Evolutionary conservation across 805 yeast genomes (phyloP).

Genomic region (Wickerhamiella azymoides): DNA sequence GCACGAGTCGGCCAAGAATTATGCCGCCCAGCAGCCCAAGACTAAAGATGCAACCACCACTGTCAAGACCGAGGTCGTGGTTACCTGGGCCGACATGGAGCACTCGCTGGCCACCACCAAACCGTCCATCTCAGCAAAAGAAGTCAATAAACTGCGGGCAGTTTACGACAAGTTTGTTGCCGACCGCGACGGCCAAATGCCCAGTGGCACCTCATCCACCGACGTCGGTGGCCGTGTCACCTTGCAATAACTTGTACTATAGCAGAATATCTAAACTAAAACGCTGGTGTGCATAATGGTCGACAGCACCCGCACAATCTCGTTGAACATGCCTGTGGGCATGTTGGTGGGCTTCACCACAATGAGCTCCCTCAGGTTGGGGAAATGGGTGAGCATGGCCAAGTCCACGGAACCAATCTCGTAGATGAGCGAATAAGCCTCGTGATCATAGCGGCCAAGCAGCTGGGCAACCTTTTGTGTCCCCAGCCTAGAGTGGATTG

Average conservation of each 20-base stretch:
- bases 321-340: background rate
- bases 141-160: conserved; percentile 42
- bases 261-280: background rate
- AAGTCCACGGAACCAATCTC: background rate
- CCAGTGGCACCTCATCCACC: conserved; percentile 64
- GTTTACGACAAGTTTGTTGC: conserved; percentile 63
- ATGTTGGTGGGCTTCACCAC: background rate
- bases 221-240: conserved; percentile 80
- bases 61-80: conserved; percentile 27
- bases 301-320: background rate
- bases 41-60: background rate
- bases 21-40: conserved; percentile 3
- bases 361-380: background rate
- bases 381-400: background rate
- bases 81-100: conserved; percentile 41
- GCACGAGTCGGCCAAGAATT: conserved; percentile 8
- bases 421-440: background rate
- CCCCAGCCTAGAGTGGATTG: background rate
- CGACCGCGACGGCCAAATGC: conserved; percentile 78
- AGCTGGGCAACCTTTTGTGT: background rate
- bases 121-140: conserved; percentile 74
- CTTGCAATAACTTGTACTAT: background rate
- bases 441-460: background rate
- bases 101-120: conserved; percentile 62
- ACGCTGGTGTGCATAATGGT: background rate